Base-by-base conservation (phyloP, 2,329 filamentous ascomycete species). In the Alternaria sp. region DNA sequence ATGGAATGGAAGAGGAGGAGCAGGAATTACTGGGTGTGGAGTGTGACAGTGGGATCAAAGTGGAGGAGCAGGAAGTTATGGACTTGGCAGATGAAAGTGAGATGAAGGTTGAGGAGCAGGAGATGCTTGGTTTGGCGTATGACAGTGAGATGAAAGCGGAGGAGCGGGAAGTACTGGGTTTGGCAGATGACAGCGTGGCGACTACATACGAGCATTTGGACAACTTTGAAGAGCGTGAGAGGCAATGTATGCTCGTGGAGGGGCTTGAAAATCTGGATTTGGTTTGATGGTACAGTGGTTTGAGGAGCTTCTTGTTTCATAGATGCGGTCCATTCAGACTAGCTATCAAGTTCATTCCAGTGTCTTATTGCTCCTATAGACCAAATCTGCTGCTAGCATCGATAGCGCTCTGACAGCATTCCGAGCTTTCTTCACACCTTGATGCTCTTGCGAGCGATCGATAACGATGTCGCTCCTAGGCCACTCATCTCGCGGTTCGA, bases 301-400 rank as follows among this genome's bases (percentile, higher is more conserved):
- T 17, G 32, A 40, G 32, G 15, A 6, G 32, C 32, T 17, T 40
- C n/a, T 17, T 40, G 0, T 0, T 17, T 0, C 9, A 40, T 40
- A n/a, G 17, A 3, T 40, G 36, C 5, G 1, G 36, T 40, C 15
- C 10, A 10, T 40, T n/a, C 15, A 6, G 36, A 2, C 3, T 40
- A 40, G n/a, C 8, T 17, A 17, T 17, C 36, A 17, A 40, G n/a
- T 17, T 40, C 15, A 40, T 40, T 1, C n/a, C 36, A 3, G 1
- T 40, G 8, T 10, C 1, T 2, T 2, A 17, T 40, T 9, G 8
- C 36, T 40, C 1, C 36, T 9, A 4, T n/a, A 36, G 15, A n/a
- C 0, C 1, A 5, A 0, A 0, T 1, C 15, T 3, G 4, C 15
- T 5, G 32, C 32, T 3, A n/a, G 15, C 2, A 40, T 40, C 2